These are phyloP conservation scores for Fusarium circinatum DNA, from an alignment of 2,329 filamentous ascomycete genomes.

Conservation along the genomic window DNA sequence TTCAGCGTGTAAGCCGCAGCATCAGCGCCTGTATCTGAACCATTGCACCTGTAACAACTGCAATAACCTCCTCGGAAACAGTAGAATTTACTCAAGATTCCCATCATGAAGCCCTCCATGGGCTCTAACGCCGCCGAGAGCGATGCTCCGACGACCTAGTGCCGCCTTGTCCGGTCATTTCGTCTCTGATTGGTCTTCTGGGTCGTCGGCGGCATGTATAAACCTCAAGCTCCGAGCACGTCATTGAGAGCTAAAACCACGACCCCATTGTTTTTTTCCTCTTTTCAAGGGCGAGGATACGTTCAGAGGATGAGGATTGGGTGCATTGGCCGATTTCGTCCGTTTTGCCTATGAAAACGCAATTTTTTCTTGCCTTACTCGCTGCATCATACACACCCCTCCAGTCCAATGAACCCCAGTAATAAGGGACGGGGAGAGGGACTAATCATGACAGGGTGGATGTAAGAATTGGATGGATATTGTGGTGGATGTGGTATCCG, in stretches of 20 bases:
- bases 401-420: constrained; percentile 24
- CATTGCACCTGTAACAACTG: background rate
- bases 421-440: constrained; percentile 27
- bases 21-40: background rate
- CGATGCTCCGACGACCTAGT: constrained; percentile 44
- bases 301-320: constrained; percentile 20
- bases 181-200: constrained; percentile 41
- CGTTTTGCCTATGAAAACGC: constrained; percentile 37
- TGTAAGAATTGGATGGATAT: constrained; percentile 27
- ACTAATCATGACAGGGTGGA: constrained; percentile 37
- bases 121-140: constrained; percentile 32
- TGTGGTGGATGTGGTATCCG: constrained; percentile 21
- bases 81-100: background rate
- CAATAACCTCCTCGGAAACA: constrained; percentile 2
- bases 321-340: constrained; percentile 37
- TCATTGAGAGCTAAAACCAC: constrained; percentile 46
- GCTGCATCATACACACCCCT: constrained; percentile 20
- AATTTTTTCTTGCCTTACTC: constrained; percentile 37
- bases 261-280: constrained; percentile 42
- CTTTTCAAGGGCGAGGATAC: constrained; percentile 30
- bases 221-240: constrained; percentile 49
- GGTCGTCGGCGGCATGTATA: constrained; percentile 44
- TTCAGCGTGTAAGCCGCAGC: background rate
- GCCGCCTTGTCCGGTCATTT: constrained; percentile 15
- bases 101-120: constrained; percentile 26